phyloP scores from a whole-genome alignment of 345 rosid species.

The Acer saccharum region DNA sequence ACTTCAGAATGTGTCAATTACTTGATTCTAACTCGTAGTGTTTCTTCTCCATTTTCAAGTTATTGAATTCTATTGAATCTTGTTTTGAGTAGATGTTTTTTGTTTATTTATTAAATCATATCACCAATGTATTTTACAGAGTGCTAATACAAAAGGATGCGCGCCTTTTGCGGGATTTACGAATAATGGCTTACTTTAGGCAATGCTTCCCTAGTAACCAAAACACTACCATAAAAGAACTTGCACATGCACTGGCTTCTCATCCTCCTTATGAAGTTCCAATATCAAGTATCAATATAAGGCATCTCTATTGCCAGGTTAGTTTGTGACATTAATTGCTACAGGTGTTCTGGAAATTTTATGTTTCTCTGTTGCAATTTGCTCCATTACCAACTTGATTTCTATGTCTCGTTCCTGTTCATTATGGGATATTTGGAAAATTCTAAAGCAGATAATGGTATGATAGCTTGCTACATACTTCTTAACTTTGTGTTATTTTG shows the following conservation, averaged over 20 bases:
- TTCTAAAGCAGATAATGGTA: conserved; percentile 2
- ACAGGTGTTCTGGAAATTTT: conserved; percentile 4
- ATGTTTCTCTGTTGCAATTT: not conserved
- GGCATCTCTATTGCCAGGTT: conserved; percentile 86
- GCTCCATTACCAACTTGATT: not conserved
- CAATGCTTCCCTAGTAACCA: conserved; percentile 70
- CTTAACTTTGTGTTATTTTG: not conserved
- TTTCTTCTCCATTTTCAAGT: not conserved
- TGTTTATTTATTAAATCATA: conserved; percentile 1
- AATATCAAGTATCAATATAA: conserved; percentile 66
- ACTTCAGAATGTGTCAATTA: not conserved
- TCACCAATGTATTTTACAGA: conserved; percentile 36
- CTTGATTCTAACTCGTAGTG: not conserved
- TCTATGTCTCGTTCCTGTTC: not conserved
- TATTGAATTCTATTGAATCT: not conserved
- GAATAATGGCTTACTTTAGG: conserved; percentile 82
- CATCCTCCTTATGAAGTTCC: conserved; percentile 91
- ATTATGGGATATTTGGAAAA: not conserved
- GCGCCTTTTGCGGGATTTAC: conserved; percentile 69
- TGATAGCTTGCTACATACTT: conserved; percentile 11
- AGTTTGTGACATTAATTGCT: conserved; percentile 23
- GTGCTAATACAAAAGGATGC: conserved; percentile 65
- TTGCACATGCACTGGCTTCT: conserved; percentile 79
- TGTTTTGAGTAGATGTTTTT: not conserved
- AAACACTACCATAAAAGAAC: conserved; percentile 72